A percentile compares a stretch with the other conserved stretches of the same genome.
Evolutionary conservation across 257 asterid genomes (phyloP).

Genomic region (Cruciata laevipes): DNA sequence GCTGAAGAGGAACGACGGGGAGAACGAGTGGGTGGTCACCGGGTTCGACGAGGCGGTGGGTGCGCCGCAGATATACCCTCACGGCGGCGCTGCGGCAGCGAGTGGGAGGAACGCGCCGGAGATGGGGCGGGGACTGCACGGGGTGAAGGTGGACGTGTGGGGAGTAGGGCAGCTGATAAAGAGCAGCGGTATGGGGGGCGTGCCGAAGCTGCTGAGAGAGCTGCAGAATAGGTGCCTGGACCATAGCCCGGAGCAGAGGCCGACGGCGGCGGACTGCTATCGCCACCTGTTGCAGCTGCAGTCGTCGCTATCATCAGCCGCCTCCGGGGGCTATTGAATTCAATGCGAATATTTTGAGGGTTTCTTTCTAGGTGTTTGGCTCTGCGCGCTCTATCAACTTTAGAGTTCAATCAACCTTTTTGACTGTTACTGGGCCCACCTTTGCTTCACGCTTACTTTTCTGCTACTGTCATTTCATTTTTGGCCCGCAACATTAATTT

Average conservation of each 20-base stretch:
- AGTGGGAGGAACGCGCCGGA: slow-evolving; percentile 37
- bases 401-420: background rate
- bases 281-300: slow-evolving; percentile 48
- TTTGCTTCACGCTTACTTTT: background rate
- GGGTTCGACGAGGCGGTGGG: slow-evolving; percentile 42
- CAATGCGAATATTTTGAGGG: slow-evolving; percentile 2
- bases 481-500: background rate
- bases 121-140: slow-evolving; percentile 38
- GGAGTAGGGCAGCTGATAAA: slow-evolving; percentile 44
- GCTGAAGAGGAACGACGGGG: slow-evolving; percentile 28
- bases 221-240: slow-evolving; percentile 47
- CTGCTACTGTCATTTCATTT: background rate
- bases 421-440: background rate
- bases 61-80: slow-evolving; percentile 37
- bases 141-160: slow-evolving; percentile 46
- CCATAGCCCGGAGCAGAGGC: slow-evolving; percentile 43
- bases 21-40: slow-evolving; percentile 30
- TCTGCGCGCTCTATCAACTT: background rate
- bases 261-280: slow-evolving; percentile 56
- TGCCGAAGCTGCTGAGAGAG: slow-evolving; percentile 37
- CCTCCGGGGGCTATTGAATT: slow-evolving; percentile 21
- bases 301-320: slow-evolving; percentile 41
- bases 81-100: slow-evolving; percentile 21
- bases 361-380: background rate
- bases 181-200: slow-evolving; percentile 35